Evolutionary conservation across 345 rosid species (phyloP), one percentile per base, ranked within the genome.

Genomic region (Eucalyptus pumila): DNA sequence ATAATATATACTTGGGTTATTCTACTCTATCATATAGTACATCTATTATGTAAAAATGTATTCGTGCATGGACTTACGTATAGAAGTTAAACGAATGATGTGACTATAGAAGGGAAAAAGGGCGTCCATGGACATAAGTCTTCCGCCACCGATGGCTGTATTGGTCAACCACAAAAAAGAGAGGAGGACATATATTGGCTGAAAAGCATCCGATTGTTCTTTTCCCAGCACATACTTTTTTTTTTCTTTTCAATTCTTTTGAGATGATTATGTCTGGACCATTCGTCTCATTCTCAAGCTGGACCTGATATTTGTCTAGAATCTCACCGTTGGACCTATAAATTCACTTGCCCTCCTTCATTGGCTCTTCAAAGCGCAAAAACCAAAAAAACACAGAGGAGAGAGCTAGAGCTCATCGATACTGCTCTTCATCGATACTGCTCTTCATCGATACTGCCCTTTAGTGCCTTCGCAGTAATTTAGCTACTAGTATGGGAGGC

Each of bases 401-500:
- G 42, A 42, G 42, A 42, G 42, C 42, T 42, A 6, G 42, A 42
- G 42, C 27, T 45, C 34, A 48, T 86, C 50, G 42, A 9, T 86
- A 30, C 24, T 30, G 40, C 51, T 42, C 42, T 45, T 45, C 34
- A 48, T 86, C 50, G 42, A 9, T 86, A 30, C 24, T 30, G 40
- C 51, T 42, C 42, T 42, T 54, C 34, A 48, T 86, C 50, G 42
- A 9, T 86, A 30, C 24, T 30, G 40, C 51, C 26, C 87, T 45
- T 45, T 11, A 23, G 87, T 16, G 60, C 34, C 87, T 51, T 27
- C 60, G 24, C 60, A 27, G 87, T 52, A 44, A 44, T 30, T 85
- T 47, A 44, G 37, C 12, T 14, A 26, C 87, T 48, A 8, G 54
- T 27, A 93, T 93, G 94, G 93, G 89, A 51, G 90, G 93, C 87